Base-by-base conservation (phyloP, 2,329 filamentous ascomycete genomes). In the Plectosphaerella sp. region DNA sequence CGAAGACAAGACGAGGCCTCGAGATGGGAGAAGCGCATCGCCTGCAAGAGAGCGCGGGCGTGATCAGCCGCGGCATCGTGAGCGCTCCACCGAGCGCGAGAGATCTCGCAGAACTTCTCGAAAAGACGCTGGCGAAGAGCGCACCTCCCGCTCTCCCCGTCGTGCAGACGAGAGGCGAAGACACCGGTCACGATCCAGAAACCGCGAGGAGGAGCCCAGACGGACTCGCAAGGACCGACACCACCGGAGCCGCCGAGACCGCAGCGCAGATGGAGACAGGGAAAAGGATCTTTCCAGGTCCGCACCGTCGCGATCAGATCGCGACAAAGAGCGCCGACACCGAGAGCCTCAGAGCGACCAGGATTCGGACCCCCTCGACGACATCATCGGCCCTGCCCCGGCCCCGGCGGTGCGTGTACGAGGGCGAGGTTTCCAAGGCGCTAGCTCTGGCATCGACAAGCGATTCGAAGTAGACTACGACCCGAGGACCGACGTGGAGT, bases 381-480 rank as follows among this genome's bases (percentile, higher is more conserved):
- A 87, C 4, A 72, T 93, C 18, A 85, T 96, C 35, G 92, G 91
- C 0, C 91, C 91, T 1, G 84, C 81, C 9, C 84, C 85, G 25
- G 77, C 77, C 18, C 71, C 73, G 4, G 67, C 64, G 28, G 63
- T 83, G 33, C 78, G 72, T 50, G 72, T 76, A n/a, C 84, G 89
- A 25, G 91, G 91, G 10, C 83, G 91, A 39, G 91, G 91, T 37
- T 82, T 82, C 14, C 75, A 82, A 39, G 72, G 78, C 5, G 78
- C 78, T 2, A 68, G 73, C 5, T 85, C 84, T 24, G 84, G 81
- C 10, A 95, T 97, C 58, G 91, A 97, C 63, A 76, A 80, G 22
- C 89, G 89, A 49, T 97, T 97, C 67, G 85, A 87, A 1, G 73
- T 83, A 1, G 79, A 75, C 48, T 87, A 87, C 59, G 76, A 83